Evolutionary conservation across 1,139 yeast species (phyloP).

Genomic region (Pichia sp.): DNA sequence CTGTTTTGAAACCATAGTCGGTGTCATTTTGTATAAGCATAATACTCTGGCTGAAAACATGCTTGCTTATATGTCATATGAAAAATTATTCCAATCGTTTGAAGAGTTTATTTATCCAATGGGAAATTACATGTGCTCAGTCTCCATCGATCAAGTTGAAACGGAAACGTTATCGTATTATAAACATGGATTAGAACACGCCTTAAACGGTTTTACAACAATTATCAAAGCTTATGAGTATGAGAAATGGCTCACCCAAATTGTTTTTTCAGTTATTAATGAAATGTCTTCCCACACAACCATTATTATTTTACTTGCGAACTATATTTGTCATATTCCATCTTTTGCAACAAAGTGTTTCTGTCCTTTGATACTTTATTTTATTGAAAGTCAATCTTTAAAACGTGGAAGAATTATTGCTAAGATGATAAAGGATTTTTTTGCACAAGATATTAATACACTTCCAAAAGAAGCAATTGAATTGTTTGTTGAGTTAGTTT

Average conservation of each 20-base stretch:
- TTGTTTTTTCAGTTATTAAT: slow-evolving; percentile 34
- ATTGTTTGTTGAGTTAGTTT: slow-evolving; percentile 36
- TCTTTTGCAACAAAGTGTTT: slow-evolving; percentile 18
- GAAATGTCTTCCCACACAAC: slow-evolving; percentile 28
- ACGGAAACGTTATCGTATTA: slow-evolving; percentile 13
- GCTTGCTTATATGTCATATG: slow-evolving; percentile 23
- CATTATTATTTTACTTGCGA: slow-evolving; percentile 23
- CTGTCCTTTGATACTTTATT: slow-evolving; percentile 27
- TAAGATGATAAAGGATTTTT: slow-evolving; percentile 21
- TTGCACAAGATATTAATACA: slow-evolving; percentile 13
- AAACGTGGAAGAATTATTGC: slow-evolving; percentile 15
- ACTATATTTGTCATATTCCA: slow-evolving; percentile 24
- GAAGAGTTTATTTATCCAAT: slow-evolving; percentile 30
- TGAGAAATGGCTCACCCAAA: slow-evolving; percentile 20
- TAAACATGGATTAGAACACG: slow-evolving; percentile 12
- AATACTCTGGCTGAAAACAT: slow-evolving; percentile 11
- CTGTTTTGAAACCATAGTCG: slow-evolving; percentile 37
- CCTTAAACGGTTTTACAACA: slow-evolving; percentile 19
- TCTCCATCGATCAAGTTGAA: slow-evolving; percentile 30
- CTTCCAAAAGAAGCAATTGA: slow-evolving; percentile 25
- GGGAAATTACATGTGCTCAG: slow-evolving; percentile 33
- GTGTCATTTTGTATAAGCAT: slow-evolving; percentile 33
- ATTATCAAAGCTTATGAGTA: slow-evolving; percentile 21
- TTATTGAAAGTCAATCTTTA: slow-evolving; percentile 20
- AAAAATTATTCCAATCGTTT: slow-evolving; percentile 17